These are phyloP conservation scores for Aspergillus indologenus DNA, from an alignment of 495 filamentous ascomycete genomes.

Conservation along the genomic window DNA sequence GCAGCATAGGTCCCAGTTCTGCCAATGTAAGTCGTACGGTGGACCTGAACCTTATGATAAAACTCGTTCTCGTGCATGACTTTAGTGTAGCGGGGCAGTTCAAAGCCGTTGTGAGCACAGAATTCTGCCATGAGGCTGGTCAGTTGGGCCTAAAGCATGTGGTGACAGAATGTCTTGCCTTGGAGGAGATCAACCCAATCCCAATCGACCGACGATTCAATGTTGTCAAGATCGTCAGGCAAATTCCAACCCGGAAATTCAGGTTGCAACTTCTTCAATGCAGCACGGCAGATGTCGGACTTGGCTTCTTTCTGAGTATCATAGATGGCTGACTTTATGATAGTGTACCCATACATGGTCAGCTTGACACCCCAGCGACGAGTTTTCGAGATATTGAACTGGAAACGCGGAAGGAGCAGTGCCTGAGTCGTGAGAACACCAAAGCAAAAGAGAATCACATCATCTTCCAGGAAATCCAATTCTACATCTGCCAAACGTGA, in stretches of 20 bases:
- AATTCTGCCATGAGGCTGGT: slow-evolving; percentile 18
- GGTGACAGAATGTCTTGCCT: slow-evolving; percentile 22
- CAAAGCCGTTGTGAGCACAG: slow-evolving; percentile 18
- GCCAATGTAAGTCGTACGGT: slow-evolving; percentile 15
- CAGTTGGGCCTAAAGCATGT: background rate
- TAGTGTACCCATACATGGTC: slow-evolving; percentile 34
- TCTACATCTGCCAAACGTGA: slow-evolving; percentile 7
- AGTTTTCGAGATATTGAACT: slow-evolving; percentile 18
- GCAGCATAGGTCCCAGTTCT: slow-evolving; percentile 15
- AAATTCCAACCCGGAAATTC: slow-evolving; percentile 26
- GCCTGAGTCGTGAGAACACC: slow-evolving; percentile 27
- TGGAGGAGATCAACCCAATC: slow-evolving; percentile 29
- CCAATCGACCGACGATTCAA: slow-evolving; percentile 19
- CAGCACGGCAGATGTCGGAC: slow-evolving; percentile 27
- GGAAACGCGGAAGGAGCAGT: slow-evolving; percentile 25
- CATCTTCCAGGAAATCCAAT: slow-evolving; percentile 7
- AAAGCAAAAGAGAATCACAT: slow-evolving; percentile 34
- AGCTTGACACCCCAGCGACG: slow-evolving; percentile 26
- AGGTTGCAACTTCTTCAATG: slow-evolving; percentile 22
- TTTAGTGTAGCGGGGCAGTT: slow-evolving; percentile 22
- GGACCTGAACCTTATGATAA: slow-evolving; percentile 27
- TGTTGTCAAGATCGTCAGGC: slow-evolving; percentile 26
- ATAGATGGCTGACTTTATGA: slow-evolving; percentile 14
- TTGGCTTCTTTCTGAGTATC: slow-evolving; percentile 18
- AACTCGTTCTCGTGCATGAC: slow-evolving; percentile 16